Percentiles rank a stretch among this genome's conserved stretches.
phyloP scores from a whole-genome alignment of 371 early-diverging fungal species.

The Mortierella sp. region DNA sequence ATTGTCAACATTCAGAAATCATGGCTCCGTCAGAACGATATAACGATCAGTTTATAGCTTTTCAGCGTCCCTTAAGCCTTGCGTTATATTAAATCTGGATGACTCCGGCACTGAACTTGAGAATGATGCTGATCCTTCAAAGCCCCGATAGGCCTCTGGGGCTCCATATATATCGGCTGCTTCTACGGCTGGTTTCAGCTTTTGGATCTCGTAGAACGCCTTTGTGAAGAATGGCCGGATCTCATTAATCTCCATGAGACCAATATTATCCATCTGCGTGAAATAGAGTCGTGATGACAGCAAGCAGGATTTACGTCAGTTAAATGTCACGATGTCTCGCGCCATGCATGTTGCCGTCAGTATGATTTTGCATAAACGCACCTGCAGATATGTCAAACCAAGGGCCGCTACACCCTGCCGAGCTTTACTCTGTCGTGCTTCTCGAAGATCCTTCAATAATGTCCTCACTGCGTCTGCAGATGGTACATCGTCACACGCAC shows the following conservation, averaged over 20 bases:
- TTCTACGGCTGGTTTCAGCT: constrained; percentile 36
- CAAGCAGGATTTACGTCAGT: too few species aligned
- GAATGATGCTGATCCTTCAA: constrained; percentile 2
- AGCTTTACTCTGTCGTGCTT: constrained; percentile 86
- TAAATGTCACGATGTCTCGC: neutral
- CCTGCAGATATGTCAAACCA: constrained; percentile 76
- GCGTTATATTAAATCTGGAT: constrained; percentile 6
- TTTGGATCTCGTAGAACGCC: constrained; percentile 78
- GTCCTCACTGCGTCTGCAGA: constrained; percentile 75
- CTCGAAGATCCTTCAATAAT: constrained; percentile 85
- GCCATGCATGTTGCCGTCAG: too few species aligned
- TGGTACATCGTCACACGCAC: constrained; percentile 86
- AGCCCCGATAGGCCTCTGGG: neutral
- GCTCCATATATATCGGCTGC: constrained; percentile 2
- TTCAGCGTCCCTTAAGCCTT: constrained; percentile 1
- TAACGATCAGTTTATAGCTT: too few species aligned
- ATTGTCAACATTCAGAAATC: too few species aligned
- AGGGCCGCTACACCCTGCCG: constrained; percentile 75
- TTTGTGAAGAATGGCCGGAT: constrained; percentile 86
- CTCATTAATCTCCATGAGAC: constrained; percentile 89
- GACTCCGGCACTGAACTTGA: constrained; percentile 6
- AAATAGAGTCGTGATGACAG: too few species aligned
- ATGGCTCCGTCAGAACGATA: too few species aligned
- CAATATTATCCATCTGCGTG: constrained; percentile 79
- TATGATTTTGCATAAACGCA: too few species aligned